A percentile compares a stretch with the other conserved stretches of the same genome.
These are phyloP conservation scores for Boletellus emodensis DNA, from an alignment of 768 basidiomycete species.

Conservation along the genomic window DNA sequence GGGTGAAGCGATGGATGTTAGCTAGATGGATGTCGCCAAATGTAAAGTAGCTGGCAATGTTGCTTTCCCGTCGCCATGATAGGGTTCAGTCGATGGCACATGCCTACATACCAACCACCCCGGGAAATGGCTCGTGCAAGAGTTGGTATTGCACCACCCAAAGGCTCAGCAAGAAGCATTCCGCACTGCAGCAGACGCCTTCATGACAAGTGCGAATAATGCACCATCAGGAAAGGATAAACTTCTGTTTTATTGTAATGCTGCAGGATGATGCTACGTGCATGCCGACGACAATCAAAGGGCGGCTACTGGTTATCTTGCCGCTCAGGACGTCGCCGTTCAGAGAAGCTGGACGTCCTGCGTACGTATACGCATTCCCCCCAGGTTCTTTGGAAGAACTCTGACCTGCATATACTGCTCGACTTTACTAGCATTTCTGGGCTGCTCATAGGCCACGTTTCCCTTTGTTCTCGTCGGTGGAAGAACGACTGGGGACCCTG, in stretches of 20 bases:
- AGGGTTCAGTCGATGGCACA: too few species aligned
- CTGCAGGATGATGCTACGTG: slow-evolving; percentile 49
- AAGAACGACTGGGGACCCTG: slow-evolving; percentile 52
- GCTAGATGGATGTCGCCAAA: slow-evolving; percentile 37
- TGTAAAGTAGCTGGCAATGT: slow-evolving; percentile 4
- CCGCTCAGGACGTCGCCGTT: slow-evolving; percentile 45
- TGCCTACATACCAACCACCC: too few species aligned
- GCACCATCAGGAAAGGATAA: slow-evolving; percentile 26
- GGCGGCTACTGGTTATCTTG: slow-evolving; percentile 45
- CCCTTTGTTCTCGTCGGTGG: slow-evolving; percentile 45
- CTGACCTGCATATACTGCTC: background rate
- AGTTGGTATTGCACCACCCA: slow-evolving; percentile 22
- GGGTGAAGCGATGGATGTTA: slow-evolving; percentile 80
- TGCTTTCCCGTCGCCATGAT: background rate
- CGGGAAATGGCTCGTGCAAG: slow-evolving; percentile 44
- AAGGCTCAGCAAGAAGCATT: slow-evolving; percentile 37
- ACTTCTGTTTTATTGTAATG: slow-evolving; percentile 37
- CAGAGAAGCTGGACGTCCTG: slow-evolving; percentile 44
- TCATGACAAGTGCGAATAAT: slow-evolving; percentile 38
- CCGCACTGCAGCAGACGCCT: slow-evolving; percentile 45
- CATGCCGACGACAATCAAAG: slow-evolving; percentile 34
- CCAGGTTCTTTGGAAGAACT: slow-evolving; percentile 34
- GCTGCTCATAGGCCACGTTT: slow-evolving; percentile 39
- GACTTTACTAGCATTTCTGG: background rate
- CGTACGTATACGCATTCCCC: slow-evolving; percentile 29